Conservation (phyloP, 2,329 filamentous ascomycete species). For the Balansia obtecta region DNA sequence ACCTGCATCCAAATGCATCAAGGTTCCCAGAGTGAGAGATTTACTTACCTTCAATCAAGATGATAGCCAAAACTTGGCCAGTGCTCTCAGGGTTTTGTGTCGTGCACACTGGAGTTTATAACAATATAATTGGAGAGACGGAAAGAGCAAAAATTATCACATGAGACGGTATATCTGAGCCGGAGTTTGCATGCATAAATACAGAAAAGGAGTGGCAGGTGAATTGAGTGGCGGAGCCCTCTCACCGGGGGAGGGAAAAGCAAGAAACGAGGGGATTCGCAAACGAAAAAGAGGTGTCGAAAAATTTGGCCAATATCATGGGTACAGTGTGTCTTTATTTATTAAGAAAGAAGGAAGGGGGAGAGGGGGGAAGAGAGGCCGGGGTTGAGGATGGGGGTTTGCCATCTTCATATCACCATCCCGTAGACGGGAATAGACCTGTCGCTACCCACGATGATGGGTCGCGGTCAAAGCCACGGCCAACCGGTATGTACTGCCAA, state of each 20-base stretch:
- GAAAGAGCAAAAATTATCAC: background rate
- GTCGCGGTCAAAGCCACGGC: too few relatives aligned
- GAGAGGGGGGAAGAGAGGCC: background rate
- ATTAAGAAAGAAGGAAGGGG: background rate
- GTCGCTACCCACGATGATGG: background rate
- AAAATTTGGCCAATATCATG: background rate
- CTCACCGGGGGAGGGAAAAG: slow-evolving; percentile 1
- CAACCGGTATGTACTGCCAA: background rate
- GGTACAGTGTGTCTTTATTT: too few relatives aligned
- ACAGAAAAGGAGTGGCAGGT: slow-evolving; percentile 4
- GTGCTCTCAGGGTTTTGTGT: background rate
- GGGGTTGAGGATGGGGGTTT: background rate
- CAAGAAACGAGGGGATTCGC: slow-evolving; percentile 1
- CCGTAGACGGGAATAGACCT: background rate
- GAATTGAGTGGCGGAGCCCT: slow-evolving; percentile 2
- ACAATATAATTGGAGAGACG: background rate
- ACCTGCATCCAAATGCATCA: background rate
- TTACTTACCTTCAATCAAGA: background rate
- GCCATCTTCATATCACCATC: background rate
- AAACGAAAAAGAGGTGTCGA: background rate
- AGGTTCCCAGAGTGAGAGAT: background rate
- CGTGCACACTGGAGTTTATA: background rate
- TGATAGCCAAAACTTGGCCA: background rate
- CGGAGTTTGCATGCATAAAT: background rate
- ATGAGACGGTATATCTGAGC: background rate